Base-by-base conservation (phyloP, 768 basidiomycete species). In the Tylopilus sp. region DNA sequence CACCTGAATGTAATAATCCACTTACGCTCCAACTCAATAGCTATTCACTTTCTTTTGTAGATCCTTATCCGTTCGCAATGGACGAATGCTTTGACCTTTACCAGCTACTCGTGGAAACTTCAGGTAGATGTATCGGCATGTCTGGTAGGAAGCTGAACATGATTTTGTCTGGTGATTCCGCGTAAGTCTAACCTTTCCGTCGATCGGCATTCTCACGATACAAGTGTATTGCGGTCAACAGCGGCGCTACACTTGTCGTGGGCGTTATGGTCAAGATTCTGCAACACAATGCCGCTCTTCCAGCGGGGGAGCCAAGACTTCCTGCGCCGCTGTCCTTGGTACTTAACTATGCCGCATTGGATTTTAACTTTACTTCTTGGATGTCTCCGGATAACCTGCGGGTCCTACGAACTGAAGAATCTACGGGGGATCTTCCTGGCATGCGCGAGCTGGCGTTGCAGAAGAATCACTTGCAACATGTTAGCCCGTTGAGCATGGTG, bases 331-430 rank as follows among this genome's bases (percentile, higher is more conserved):
- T 86, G 35, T 88, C 89, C 1, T 75, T 98, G 51, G 84, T 97
- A 25, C 80, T 95, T 48, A 91, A 83, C 58, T 99, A 98, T 69
- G 82, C 95, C 0, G 89, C 88, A 22, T 79, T 98, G 40, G 95
- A 98, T 68, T 98, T 99, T 74, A 98, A 98, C 68, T 98, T 95
- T 63, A 93, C 92, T 0, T 95, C 94, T 20, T 98, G 95, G 95
- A 93, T 94, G 91, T 80, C 88, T 0, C 83, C 84, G 9, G 79
- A 79, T 18, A 84, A 98, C 67, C 75, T 98, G 50, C 84, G 82
- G 5, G 87, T 95, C 25, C 75, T 98, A 13, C 81, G 88, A 47
- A 81, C 87, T 3, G 95, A 98, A 66, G 90, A 92, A 63, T 93
- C 92, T 1, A 85, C 88, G 13, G 82, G 87, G 0, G 81, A 90